Percentiles rank a stretch among this genome's conserved stretches.
phyloP scores from a whole-genome alignment of 768 basidiomycete species.

The Leccinum uliginosum region DNA sequence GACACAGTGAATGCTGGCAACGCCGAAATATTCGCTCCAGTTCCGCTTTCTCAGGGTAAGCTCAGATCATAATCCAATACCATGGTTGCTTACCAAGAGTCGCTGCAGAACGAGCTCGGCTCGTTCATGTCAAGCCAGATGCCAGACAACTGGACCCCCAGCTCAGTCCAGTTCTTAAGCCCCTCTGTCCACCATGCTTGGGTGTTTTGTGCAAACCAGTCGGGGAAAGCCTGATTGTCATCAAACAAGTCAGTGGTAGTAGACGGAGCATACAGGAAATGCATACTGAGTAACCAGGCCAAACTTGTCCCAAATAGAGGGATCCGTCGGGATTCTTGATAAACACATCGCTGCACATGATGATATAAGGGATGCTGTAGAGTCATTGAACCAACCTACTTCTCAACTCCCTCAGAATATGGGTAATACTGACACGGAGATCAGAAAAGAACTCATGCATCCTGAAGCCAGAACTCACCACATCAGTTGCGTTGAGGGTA shows the following conservation, averaged over 20 bases:
- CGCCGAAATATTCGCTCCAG: constrained; percentile 52
- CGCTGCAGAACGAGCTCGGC: constrained; percentile 58
- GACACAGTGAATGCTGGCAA: constrained; percentile 54
- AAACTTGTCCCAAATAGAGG: constrained; percentile 71
- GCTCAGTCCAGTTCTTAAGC: constrained; percentile 48
- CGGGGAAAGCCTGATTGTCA: constrained; percentile 47
- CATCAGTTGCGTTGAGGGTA: constrained; percentile 54
- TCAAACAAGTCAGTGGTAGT: background rate
- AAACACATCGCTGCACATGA: constrained; percentile 50
- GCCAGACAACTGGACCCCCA: constrained; percentile 53
- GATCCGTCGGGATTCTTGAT: constrained; percentile 73
- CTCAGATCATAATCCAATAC: background rate
- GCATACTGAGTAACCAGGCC: constrained; percentile 70
- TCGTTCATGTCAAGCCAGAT: constrained; percentile 76
- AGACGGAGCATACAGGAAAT: background rate
- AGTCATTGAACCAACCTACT: constrained; percentile 34
- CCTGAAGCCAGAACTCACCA: constrained; percentile 39
- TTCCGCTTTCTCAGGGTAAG: constrained; percentile 34
- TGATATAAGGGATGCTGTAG: background rate
- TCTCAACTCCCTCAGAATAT: constrained; percentile 57
- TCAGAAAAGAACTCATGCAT: background rate
- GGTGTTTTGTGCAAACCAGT: constrained; percentile 55
- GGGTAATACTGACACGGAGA: constrained; percentile 51
- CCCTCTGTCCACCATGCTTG: constrained; percentile 59
- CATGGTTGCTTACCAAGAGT: constrained; percentile 42